Conservation (phyloP, 345 rosid species). For the Ceriops zippeliana region DNA sequence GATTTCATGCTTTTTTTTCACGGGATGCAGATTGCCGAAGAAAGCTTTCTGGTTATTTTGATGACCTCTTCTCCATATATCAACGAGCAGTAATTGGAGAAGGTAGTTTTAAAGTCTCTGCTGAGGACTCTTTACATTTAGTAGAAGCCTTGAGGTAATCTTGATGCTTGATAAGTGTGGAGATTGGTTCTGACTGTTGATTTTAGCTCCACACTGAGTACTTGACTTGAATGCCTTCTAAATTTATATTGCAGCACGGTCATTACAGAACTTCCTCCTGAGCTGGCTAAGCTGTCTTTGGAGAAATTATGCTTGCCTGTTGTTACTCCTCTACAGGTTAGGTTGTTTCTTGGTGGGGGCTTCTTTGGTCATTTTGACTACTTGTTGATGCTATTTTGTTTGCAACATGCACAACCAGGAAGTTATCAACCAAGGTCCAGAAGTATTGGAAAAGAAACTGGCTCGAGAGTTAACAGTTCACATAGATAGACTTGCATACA, state of each 20-base stretch:
- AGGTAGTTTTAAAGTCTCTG: constrained; percentile 78
- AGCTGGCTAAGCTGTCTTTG: constrained; percentile 76
- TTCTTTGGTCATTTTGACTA: constrained; percentile 4
- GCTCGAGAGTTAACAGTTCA: constrained; percentile 88
- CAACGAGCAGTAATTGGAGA: constrained; percentile 72
- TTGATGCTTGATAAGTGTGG: constrained; percentile 10
- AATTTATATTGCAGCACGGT: constrained; percentile 66
- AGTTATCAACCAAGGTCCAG: constrained; percentile 62
- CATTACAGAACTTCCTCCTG: constrained; percentile 87
- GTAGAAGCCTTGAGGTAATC: constrained; percentile 92
- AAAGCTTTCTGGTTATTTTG: constrained; percentile 76
- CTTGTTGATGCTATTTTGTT: constrained; percentile 19
- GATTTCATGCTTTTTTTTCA: constrained; percentile 9
- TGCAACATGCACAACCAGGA: constrained; percentile 47
- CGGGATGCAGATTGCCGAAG: constrained; percentile 74
- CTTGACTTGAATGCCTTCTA: constrained; percentile 14
- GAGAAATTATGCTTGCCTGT: constrained; percentile 79
- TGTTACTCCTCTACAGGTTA: constrained; percentile 84
- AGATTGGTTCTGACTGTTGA: constrained; percentile 15
- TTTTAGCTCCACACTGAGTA: constrained; percentile 7
- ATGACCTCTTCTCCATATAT: constrained; percentile 75
- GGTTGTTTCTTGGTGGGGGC: constrained; percentile 13
- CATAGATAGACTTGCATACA: constrained; percentile 93
- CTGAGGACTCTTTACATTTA: constrained; percentile 84
- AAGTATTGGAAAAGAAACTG: constrained; percentile 79